Base-by-base conservation (phyloP, 2,329 filamentous ascomycete genomes). In the Penicillium sp. region DNA sequence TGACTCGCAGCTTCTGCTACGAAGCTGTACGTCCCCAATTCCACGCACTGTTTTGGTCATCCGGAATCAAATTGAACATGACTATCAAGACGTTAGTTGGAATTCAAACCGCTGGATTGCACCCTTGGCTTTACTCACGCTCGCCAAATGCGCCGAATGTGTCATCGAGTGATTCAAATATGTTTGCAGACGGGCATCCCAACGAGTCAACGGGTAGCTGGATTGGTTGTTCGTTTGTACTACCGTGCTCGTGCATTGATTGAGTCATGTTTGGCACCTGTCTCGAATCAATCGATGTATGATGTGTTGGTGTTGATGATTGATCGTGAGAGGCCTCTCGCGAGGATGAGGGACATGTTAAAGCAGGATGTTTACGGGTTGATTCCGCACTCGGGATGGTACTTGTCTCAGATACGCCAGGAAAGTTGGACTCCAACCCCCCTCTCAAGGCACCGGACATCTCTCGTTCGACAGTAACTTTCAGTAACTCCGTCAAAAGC, bases 401-500 rank as follows among this genome's bases (percentile, higher is more conserved):
- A 16, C 16, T 18, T 2, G 7, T 35, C 1, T 38, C 45, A 16
- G 47, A 14, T 1, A 29, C 8, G 13, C 40, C 36, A 2, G 30
- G 16, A 19, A 27, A 10, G 13, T 3, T 19, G 11, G 30, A 19
- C 11, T 41, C 46, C 5, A 30, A 11, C 4, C 43, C 51, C 18
- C 23, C 38, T 29, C 44, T 35, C 44, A 58, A 44, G 2, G 47
- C 47, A 47, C 47, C 14, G 4, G 42, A 35, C 52, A 61, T 62
- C 47, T 65, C 63, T 10, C 59, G 60, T 27, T 63, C 52, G 39
- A 63, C 52, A 3, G 60, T 64, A 1, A 63, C 61, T 48, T 64
- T 63, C 46, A 67, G 53, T n/a, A 69, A 54, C 16, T 61, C 59
- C 2, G 63, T 68, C 23, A 69, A 51, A 35, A 68, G 57, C 40